Conservation (phyloP, 2,329 filamentous ascomycete species). For the Claviceps pazoutovae region DNA sequence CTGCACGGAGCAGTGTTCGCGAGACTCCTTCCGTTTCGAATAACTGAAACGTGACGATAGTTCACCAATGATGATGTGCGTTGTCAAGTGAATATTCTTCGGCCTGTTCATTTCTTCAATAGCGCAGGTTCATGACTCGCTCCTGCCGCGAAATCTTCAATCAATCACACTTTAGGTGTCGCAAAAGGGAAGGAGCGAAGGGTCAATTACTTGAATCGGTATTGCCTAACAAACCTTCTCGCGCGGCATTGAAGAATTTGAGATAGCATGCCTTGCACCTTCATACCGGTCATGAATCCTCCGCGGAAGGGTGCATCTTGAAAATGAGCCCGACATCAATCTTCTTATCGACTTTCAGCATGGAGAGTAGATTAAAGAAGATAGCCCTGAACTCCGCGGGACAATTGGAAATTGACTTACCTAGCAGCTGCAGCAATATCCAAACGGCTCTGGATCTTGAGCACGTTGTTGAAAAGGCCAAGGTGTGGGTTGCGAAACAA, state of each 20-base stretch:
- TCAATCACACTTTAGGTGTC: neutral
- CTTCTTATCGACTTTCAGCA: conserved; percentile 13
- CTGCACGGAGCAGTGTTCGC: too few relatives aligned
- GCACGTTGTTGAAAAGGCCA: conserved; percentile 8
- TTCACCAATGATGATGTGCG: too few relatives aligned
- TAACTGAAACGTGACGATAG: too few relatives aligned
- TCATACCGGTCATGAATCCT: neutral
- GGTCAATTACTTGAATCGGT: neutral
- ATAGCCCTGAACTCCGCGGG: conserved; percentile 13
- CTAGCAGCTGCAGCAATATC: conserved; percentile 4
- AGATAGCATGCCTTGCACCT: neutral
- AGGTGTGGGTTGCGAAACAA: conserved; percentile 21
- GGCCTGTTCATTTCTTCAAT: neutral
- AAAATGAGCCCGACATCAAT: conserved; percentile 9
- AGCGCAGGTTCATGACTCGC: neutral
- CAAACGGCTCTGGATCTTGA: conserved; percentile 13
- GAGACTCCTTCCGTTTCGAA: too few relatives aligned
- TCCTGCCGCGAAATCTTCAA: neutral
- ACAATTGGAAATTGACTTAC: conserved; percentile 15
- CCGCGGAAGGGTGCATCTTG: neutral
- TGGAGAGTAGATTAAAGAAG: conserved; percentile 10
- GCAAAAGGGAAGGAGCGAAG: neutral
- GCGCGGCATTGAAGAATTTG: neutral
- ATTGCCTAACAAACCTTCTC: too few relatives aligned
- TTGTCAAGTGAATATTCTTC: too few relatives aligned